A percentile compares a stretch with the other conserved stretches of the same genome.
Evolutionary conservation across 805 yeast genomes (phyloP).

Genomic region (Kuraishia floccosa): DNA sequence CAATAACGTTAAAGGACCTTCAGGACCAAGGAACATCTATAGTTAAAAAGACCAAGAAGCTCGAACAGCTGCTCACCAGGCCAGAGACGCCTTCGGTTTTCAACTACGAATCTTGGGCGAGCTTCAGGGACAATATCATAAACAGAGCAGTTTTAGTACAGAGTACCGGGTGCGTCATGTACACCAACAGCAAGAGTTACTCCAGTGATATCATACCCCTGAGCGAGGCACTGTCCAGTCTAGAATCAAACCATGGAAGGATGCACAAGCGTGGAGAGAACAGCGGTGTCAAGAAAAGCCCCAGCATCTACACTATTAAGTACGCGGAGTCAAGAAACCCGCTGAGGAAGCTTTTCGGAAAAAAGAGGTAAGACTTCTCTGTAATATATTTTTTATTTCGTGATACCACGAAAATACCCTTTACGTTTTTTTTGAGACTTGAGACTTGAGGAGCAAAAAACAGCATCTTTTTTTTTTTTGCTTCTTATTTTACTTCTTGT

Average conservation of each 20-base stretch:
- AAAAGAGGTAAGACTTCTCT: slow-evolving; percentile 1
- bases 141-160: not conserved
- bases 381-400: too few relatives aligned
- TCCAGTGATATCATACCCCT: not conserved
- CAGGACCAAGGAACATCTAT: slow-evolving; percentile 18
- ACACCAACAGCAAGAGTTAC: not conserved
- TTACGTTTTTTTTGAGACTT: too few relatives aligned
- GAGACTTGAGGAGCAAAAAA: too few relatives aligned
- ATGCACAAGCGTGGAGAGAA: not conserved
- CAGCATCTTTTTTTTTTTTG: too few relatives aligned
- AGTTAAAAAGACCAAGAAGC: slow-evolving; percentile 8
- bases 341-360: not conserved
- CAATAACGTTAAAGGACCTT: slow-evolving; percentile 28
- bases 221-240: too few relatives aligned
- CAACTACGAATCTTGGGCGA: slow-evolving; percentile 9
- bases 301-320: slow-evolving; percentile 1
- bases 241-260: too few relatives aligned
- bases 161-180: not conserved
- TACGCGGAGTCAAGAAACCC: not conserved
- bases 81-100: slow-evolving; percentile 13
- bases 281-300: not conserved
- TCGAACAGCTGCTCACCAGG: slow-evolving; percentile 8
- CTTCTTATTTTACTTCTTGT: too few relatives aligned
- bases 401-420: too few relatives aligned
- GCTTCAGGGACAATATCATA: slow-evolving; percentile 5